Evolutionary conservation across 805 yeast species (phyloP).

Genomic region (Cephaloascus fragrans): DNA sequence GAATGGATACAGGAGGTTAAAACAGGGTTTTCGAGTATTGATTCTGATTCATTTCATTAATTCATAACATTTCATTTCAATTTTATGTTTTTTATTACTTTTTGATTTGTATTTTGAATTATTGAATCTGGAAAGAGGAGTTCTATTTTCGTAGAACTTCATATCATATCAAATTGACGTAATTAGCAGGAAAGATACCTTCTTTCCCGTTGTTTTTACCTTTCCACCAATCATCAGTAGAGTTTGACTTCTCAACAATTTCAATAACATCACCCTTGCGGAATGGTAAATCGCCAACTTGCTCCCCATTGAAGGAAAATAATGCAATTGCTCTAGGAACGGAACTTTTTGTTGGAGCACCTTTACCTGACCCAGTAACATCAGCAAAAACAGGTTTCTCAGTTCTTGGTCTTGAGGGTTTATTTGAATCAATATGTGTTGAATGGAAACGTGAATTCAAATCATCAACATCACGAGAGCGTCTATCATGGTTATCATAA

Average conservation of each 20-base stretch:
- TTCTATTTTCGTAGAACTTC: too few relatives aligned
- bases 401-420: constrained; percentile 30
- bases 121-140: too few relatives aligned
- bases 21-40: too few relatives aligned
- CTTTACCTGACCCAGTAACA: constrained; percentile 27
- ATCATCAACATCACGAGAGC: constrained; percentile 21
- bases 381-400: constrained; percentile 32
- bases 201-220: constrained; percentile 76
- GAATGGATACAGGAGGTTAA: too few relatives aligned
- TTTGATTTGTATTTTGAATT: too few relatives aligned
- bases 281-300: constrained; percentile 87
- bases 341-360: constrained; percentile 24
- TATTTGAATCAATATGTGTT: constrained; percentile 12
- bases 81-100: too few relatives aligned
- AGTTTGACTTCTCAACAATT: constrained; percentile 74
- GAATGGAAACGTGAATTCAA: constrained; percentile 22
- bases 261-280: constrained; percentile 91
- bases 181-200: constrained; percentile 97
- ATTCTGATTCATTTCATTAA: too few relatives aligned
- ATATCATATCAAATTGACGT: constrained; percentile 64
- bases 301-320: constrained; percentile 84
- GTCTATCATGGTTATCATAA: constrained; percentile 42
- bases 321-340: constrained; percentile 67
- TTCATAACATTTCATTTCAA: too few relatives aligned
- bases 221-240: constrained; percentile 98